Base-by-base conservation (phyloP, 208 protist species). In the Trypanosoma rangeli region DNA sequence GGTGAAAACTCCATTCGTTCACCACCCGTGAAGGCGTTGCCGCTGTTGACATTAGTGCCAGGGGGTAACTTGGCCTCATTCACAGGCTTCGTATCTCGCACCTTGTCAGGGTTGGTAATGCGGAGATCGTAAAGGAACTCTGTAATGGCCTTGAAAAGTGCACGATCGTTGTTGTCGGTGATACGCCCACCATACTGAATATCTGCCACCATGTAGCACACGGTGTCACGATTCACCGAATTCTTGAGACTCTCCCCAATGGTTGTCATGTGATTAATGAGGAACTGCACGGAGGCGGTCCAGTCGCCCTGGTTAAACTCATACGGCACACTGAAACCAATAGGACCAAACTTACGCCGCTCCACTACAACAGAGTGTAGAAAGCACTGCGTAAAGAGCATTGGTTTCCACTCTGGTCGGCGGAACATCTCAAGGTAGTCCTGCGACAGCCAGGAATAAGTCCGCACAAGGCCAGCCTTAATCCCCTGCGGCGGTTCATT, bases 111-210 rank as follows among this genome's bases (percentile, higher is more conserved):
- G 69, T 96, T 88, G 20, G 98, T 94, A 74, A 98, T 93, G 73
- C 87, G 82, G 29, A 74, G 63, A 60, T 92, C 86, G 64, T 99
- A 93, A 64, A 97, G 96, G 67, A 95, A 90, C 76, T 98, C 91
- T 46, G 95, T 98, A 85, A 98, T 99, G 26, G 97, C 97, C 82
- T 98, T 99, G 84, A 99, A 98, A 48, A 99, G 87, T n/a, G 93
- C 87, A 54, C 95, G 85, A 78, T 99, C 98, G 76, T 94, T 98
- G 82, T 99, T 98, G 81, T 99, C 98, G 29, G 98, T 99, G 78
- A 99, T 98, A 69, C 97, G 92, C 26, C 98, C 98, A 64, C 98
- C 98, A 86, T 99, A 99, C 85, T 99, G 97, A 75, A 99, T 98
- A 78, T 99, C 98, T 49, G 94, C 92, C 24, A 99, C 93, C 96